Conservation (phyloP, 805 yeast species). For the Wickerhamiella dianesei region DNA sequence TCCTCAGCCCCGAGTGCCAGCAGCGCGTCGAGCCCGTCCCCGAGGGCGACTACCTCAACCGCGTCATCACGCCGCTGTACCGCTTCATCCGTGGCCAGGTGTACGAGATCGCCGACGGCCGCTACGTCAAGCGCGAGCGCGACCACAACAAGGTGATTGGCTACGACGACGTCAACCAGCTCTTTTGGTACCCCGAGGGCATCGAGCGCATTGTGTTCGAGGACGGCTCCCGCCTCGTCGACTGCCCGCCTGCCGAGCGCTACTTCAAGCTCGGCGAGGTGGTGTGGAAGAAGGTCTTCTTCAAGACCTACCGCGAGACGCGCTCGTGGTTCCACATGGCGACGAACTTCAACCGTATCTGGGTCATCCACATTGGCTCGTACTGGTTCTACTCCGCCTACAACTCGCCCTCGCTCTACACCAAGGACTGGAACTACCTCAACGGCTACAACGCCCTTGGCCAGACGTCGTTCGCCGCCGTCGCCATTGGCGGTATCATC, state of each 20-base stretch:
- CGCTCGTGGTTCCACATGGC: slow-evolving; percentile 96
- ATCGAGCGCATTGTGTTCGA: slow-evolving; percentile 79
- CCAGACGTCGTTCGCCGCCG: slow-evolving; percentile 85
- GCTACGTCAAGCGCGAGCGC: slow-evolving; percentile 46
- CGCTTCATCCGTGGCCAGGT: slow-evolving; percentile 55
- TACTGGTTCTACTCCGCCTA: slow-evolving; percentile 94
- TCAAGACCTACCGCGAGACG: slow-evolving; percentile 88
- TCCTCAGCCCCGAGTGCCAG: slow-evolving; percentile 79
- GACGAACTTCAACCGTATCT: slow-evolving; percentile 94
- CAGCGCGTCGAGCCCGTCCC: slow-evolving; percentile 38
- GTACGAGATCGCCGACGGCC: slow-evolving; percentile 41
- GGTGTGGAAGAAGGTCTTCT: slow-evolving; percentile 81
- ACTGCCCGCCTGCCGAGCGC: slow-evolving; percentile 80
- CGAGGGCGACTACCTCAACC: slow-evolving; percentile 71
- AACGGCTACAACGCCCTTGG: slow-evolving; percentile 76
- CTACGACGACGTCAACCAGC: slow-evolving; percentile 96
- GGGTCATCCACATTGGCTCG: slow-evolving; percentile 82
- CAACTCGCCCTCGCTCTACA: slow-evolving; percentile 83
- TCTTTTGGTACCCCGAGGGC: slow-evolving; percentile 99
- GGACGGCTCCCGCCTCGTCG: slow-evolving; percentile 86
- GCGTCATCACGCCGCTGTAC: slow-evolving; percentile 85
- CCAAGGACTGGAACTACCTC: slow-evolving; percentile 72
- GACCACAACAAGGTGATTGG: slow-evolving; percentile 56
- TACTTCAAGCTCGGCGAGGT: slow-evolving; percentile 82
- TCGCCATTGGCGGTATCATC: slow-evolving; percentile 82